Percentiles rank a stretch among this genome's conserved stretches.
These are phyloP conservation scores for Penicillium paxilli DNA, from an alignment of 495 filamentous ascomycete genomes.

Conservation along the genomic window DNA sequence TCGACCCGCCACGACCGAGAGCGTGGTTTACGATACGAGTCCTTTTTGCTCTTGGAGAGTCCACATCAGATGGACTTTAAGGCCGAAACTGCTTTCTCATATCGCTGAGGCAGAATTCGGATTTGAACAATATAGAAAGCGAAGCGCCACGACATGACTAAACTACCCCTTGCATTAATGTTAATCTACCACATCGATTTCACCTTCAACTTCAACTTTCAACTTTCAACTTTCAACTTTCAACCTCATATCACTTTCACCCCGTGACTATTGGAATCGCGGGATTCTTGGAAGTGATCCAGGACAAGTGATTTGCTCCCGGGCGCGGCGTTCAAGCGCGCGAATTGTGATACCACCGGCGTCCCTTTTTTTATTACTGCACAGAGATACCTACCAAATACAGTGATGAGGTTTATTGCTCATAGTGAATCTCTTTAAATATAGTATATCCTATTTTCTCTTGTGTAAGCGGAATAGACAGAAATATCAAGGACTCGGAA, in stretches of 20 bases:
- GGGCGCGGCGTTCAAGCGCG: slow-evolving; percentile 7
- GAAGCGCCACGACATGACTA: slow-evolving; percentile 6
- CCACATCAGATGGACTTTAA: slow-evolving; percentile 33
- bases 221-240: too few species aligned
- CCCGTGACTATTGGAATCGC: background rate
- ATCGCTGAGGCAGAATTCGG: background rate
- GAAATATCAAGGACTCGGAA: too few species aligned
- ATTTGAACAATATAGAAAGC: slow-evolving; percentile 5
- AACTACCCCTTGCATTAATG: slow-evolving; percentile 5
- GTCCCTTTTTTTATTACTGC: background rate
- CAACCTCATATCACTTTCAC: background rate
- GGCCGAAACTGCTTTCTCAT: slow-evolving; percentile 3
- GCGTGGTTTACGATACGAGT: slow-evolving; percentile 42
- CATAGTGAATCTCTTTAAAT: background rate
- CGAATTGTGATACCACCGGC: slow-evolving; percentile 11
- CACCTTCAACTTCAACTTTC: background rate
- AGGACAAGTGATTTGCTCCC: background rate
- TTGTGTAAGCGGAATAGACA: too few species aligned
- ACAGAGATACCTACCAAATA: slow-evolving; percentile 4
- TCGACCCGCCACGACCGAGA: slow-evolving; percentile 16
- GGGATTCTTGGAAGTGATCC: background rate
- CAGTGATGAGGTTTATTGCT: background rate
- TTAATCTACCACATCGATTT: background rate
- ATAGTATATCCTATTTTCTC: too few species aligned
- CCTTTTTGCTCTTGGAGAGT: slow-evolving; percentile 38